These are phyloP conservation scores for Mycosphaerella sp. DNA, from an alignment of 2,329 filamentous ascomycete genomes.

Conservation along the genomic window DNA sequence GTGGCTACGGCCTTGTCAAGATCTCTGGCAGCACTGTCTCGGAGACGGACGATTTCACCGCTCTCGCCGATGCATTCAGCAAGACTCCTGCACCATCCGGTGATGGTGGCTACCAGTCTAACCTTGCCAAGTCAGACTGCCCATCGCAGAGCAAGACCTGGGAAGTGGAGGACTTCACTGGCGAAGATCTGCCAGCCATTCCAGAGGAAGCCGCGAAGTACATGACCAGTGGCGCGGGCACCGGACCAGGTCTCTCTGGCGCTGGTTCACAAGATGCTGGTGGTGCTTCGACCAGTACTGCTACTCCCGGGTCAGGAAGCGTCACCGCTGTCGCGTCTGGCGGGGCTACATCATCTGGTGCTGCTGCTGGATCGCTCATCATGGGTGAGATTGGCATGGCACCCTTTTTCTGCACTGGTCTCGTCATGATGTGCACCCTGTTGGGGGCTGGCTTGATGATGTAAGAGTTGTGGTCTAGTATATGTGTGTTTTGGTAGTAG, in stretches of 20 bases:
- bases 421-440: constrained; percentile 49
- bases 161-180: constrained; percentile 47
- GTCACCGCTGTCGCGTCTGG: constrained; percentile 38
- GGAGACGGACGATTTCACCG: constrained; percentile 55
- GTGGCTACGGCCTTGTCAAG: constrained; percentile 72
- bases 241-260: constrained; percentile 51
- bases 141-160: constrained; percentile 50
- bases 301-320: constrained; percentile 46
- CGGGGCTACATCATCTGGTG: constrained; percentile 31
- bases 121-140: constrained; percentile 49
- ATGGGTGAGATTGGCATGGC: constrained; percentile 44
- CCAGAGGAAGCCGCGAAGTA: constrained; percentile 51
- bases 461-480: neutral
- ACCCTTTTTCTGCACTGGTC: constrained; percentile 47
- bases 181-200: constrained; percentile 50
- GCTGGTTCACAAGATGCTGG: constrained; percentile 53
- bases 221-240: constrained; percentile 54
- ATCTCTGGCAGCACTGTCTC: constrained; percentile 51
- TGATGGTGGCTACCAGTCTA: constrained; percentile 55
- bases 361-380: constrained; percentile 38
- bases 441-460: constrained; percentile 46
- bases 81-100: constrained; percentile 49
- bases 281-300: constrained; percentile 44
- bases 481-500: neutral
- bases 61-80: constrained; percentile 47